These are phyloP conservation scores for Kurtzmaniella fragi DNA, from an alignment of 805 yeast genomes.

Conservation along the genomic window DNA sequence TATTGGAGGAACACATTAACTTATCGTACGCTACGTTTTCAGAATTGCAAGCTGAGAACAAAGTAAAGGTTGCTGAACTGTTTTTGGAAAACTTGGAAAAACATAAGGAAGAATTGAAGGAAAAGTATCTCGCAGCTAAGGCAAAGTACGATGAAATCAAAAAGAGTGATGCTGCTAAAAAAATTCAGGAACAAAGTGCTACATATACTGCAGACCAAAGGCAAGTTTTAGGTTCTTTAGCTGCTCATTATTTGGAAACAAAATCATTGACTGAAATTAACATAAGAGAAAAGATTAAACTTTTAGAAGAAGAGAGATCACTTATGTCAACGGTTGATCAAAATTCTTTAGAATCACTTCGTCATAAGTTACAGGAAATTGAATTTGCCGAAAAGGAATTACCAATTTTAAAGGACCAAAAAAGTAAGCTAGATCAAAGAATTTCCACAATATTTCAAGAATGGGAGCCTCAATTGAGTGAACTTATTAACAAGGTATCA, in stretches of 20 bases:
- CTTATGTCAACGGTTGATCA: constrained; percentile 33
- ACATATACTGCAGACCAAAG: constrained; percentile 36
- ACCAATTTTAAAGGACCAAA: constrained; percentile 28
- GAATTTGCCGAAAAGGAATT: constrained; percentile 28
- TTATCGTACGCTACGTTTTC: constrained; percentile 10
- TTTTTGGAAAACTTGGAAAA: constrained; percentile 21
- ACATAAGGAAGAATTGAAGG: constrained; percentile 19
- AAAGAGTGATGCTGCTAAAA: constrained; percentile 35
- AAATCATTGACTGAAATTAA: constrained; percentile 32
- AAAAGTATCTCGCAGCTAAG: constrained; percentile 29
- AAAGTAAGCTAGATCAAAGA: constrained; percentile 22
- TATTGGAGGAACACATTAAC: constrained; percentile 13
- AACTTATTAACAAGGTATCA: constrained; percentile 53
- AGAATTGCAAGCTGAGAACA: constrained; percentile 15
- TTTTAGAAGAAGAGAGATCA: constrained; percentile 43
- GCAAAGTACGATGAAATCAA: constrained; percentile 33
- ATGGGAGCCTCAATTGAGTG: constrained; percentile 63
- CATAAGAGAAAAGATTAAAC: constrained; percentile 36
- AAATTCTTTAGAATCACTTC: constrained; percentile 36
- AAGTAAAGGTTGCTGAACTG: constrained; percentile 16
- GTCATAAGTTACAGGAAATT: constrained; percentile 28
- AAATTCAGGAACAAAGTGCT: constrained; percentile 28
- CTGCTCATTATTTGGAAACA: constrained; percentile 28
- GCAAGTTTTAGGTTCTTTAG: constrained; percentile 33
- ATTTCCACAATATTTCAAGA: constrained; percentile 33